A percentile compares a stretch with the other conserved stretches of the same genome.
phyloP scores from a whole-genome alignment of 306 rosid species.

The Ammopiptanthus mongolicus region DNA sequence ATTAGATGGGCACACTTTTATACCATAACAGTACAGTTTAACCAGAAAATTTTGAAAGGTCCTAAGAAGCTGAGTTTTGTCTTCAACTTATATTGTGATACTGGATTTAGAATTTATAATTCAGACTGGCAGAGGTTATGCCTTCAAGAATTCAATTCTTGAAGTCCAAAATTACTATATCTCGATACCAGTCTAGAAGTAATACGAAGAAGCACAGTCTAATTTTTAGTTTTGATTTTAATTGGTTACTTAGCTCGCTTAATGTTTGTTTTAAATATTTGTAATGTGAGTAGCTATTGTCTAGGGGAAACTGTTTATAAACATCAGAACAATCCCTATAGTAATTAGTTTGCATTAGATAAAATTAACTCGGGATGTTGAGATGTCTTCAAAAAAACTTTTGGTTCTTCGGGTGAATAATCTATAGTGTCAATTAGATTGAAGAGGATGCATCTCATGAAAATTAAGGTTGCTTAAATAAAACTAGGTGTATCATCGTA shows the following conservation, averaged over 20 bases:
- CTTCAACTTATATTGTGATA: background rate
- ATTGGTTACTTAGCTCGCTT: background rate
- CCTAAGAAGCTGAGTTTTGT: background rate
- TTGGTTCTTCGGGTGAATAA: background rate
- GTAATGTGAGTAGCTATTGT: background rate
- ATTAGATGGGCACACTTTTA: background rate
- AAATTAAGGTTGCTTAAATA: background rate
- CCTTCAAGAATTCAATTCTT: background rate
- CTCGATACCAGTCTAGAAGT: background rate
- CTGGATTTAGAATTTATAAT: background rate
- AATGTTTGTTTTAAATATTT: background rate
- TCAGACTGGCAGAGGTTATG: background rate
- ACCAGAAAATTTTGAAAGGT: background rate
- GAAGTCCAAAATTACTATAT: background rate
- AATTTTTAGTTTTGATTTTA: background rate
- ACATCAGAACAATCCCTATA: background rate
- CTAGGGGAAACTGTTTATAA: background rate
- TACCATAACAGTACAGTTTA: background rate
- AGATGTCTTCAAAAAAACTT: background rate
- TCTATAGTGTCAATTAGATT: background rate
- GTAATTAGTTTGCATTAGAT: background rate
- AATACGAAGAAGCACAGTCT: background rate
- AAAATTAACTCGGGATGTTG: background rate
- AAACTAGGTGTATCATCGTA: background rate
- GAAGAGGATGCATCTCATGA: background rate